Percentiles rank a stretch among this genome's conserved stretches.
Conservation (phyloP, 139 green algal genomes). For the Micractinium conductrix region DNA sequence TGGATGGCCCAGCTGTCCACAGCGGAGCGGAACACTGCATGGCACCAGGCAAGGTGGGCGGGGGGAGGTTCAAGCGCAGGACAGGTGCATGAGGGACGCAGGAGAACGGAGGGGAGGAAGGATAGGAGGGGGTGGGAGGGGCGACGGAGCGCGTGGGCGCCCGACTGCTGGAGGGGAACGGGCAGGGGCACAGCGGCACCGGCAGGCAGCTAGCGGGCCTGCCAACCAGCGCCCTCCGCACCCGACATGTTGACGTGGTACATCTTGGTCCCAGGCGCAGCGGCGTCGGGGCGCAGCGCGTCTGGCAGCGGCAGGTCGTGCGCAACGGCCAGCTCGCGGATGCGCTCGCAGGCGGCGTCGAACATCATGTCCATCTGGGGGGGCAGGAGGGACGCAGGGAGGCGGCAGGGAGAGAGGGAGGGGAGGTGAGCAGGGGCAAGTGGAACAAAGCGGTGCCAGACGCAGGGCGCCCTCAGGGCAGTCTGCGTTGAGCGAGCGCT, state of each 20-base stretch:
- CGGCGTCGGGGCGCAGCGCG: slow-evolving; percentile 38
- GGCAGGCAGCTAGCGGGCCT: too few species aligned
- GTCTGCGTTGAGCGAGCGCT: too few species aligned
- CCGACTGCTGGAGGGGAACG: too few species aligned
- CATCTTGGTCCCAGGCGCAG: slow-evolving; percentile 20
- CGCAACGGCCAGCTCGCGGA: slow-evolving; percentile 32
- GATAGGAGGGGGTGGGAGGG: too few species aligned
- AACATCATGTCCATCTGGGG: slow-evolving; percentile 57
- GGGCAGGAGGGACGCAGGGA: not conserved
- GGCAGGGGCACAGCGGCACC: too few species aligned
- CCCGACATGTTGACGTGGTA: slow-evolving; percentile 61
- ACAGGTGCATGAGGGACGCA: too few species aligned
- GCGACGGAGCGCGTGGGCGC: not conserved
- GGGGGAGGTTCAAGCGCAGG: too few species aligned
- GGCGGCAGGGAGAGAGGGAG: not conserved
- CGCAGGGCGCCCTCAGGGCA: too few species aligned
- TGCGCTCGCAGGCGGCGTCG: slow-evolving; percentile 46
- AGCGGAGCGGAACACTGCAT: slow-evolving; percentile 67
- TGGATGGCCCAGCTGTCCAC: slow-evolving; percentile 73
- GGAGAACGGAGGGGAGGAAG: not conserved
- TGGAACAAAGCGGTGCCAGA: too few species aligned
- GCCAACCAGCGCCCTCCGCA: too few species aligned
- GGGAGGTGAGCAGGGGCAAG: not conserved
- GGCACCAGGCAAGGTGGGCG: not conserved
- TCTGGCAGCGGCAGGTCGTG: slow-evolving; percentile 43